Evolutionary conservation across 371 early-diverging fungal species (phyloP), one percentile per base, ranked within the genome.

Genomic region (Massospora cicadina): DNA sequence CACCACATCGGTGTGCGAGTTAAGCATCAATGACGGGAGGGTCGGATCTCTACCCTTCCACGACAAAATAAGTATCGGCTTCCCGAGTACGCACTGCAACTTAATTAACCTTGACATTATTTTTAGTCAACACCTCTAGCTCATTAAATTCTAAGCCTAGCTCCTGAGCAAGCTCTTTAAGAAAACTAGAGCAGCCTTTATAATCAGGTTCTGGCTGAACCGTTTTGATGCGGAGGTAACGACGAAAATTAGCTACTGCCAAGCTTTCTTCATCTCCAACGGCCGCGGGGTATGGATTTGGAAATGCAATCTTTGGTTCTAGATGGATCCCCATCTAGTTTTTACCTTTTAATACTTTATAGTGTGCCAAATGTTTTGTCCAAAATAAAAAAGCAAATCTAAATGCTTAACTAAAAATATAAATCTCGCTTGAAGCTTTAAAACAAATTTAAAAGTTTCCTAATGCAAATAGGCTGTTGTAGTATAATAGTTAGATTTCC

Each of bases 1-100:
- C 27, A 90, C 91, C 0, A 90, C 91, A 68, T 90, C 91, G 12
- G 81, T 82, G 74, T 90, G 91, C 59, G 83, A 82, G 81, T 87
- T 88, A 66, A 89, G 82, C 54, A 87, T 66, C 55, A 90, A 65
- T 33, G 81, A 66, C 53, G 80, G 77, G 63, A 77, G 66, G 7
- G 54, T 43, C 17, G 86, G 81, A 33, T 81, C 72, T 1, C 67
- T 65, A 12, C 87, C 88, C 13, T 64, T 65, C 76, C 79, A 79
- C 26, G 83, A 86, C 69, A 89, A 67, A 55, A 90, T 75, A 31
- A 84, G 79, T 2, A 86, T 71, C 1, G 88, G 88, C 71, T 87
- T 87, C 54, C 80, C 85, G 2, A 71, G 65, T 1, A 78, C 81
- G 63, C 60, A 72, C 72, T 71, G 31, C 2, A 28, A 54, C 24